Conservation (phyloP, 306 rosid genomes). For the Luffa acutangula region DNA sequence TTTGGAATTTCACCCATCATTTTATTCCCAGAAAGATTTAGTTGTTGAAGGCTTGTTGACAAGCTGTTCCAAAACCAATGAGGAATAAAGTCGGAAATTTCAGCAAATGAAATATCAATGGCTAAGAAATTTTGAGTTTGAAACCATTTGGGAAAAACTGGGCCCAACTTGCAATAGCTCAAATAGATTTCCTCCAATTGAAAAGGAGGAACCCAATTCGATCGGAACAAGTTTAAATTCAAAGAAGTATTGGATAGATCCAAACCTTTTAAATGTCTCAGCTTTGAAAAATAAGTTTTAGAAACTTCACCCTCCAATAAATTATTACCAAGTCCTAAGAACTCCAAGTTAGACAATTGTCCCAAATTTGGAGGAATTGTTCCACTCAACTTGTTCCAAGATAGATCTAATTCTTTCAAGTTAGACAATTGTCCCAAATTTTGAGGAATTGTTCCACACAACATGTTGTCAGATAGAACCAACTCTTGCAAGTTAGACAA, state of each 20-base stretch:
- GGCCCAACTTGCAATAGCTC: not conserved
- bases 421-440: too few species aligned
- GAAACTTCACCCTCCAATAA: too few species aligned
- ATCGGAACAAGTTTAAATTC: not conserved
- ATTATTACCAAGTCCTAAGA: too few species aligned
- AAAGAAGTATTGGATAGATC: not conserved
- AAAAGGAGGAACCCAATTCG: not conserved
- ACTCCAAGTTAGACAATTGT: too few species aligned
- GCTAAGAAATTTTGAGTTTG: not conserved
- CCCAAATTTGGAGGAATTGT: too few species aligned
- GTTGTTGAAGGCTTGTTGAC: not conserved
- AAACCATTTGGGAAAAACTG: not conserved
- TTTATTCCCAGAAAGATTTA: not conserved
- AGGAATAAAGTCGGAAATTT: not conserved
- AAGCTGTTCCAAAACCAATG: not conserved
- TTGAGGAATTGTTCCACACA: too few species aligned
- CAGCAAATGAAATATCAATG: not conserved
- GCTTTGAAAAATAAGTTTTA: too few species aligned
- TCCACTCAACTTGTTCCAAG: too few species aligned
- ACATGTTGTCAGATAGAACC: too few species aligned
- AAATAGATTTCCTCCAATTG: not conserved
- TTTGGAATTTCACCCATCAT: not conserved
- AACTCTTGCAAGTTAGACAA: too few species aligned
- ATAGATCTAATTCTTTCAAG: too few species aligned
- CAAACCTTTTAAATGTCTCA: not conserved